Base-by-base conservation (phyloP, 2,329 filamentous ascomycete species). In the Ampelomyces quisqualis region DNA sequence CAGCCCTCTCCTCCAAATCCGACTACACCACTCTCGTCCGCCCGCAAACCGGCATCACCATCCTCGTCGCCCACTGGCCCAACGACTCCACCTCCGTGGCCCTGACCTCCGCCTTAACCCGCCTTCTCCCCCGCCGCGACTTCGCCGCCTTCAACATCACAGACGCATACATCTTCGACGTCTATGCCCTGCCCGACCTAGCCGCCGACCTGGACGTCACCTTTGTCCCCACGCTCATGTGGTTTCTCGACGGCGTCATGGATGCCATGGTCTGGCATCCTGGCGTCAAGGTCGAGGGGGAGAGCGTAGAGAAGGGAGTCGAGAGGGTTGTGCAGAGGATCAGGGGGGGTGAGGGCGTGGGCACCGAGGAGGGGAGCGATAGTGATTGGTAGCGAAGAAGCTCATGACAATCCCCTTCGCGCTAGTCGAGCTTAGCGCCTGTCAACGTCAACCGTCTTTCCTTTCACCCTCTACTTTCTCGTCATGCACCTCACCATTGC, bases 141-240 rank as follows among this genome's bases (percentile, higher is more conserved):
- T 49, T 50, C 5, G 21, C 44, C 11, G 21, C 38, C 5, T 37
- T 52, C 13, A 47, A 43, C 7, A 47, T 58, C 13, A 36, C 36
- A 15, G 56, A 53, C 18, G 52, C 55, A 5, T 60, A 57, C 19
- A 50, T 49, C 28, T 48, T 60, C 33, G 56, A 60, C 27, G 55
- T 55, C 31, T 58, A 58, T 28, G 38, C 47, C n/a, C 26, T 58
- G 20, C 56, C 56, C 1, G 49, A 52, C 14, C 49, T 60, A 14
- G 55, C 47, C 0, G 45, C 48, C 2, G 40, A 50, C 38, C 19
- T 60, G 44, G 53, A 53, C 30, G 31, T 58, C 6, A 49, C 33
- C 21, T 60, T 60, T 49, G 55, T 58, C 31, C 56, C 56, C 7
- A 55, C 43, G 19, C 29, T 60, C 14, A 55, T 58, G 51, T 60